These are phyloP conservation scores for Spironucleus salmonicida DNA, from an alignment of 208 protist genomes.

Conservation along the genomic window DNA sequence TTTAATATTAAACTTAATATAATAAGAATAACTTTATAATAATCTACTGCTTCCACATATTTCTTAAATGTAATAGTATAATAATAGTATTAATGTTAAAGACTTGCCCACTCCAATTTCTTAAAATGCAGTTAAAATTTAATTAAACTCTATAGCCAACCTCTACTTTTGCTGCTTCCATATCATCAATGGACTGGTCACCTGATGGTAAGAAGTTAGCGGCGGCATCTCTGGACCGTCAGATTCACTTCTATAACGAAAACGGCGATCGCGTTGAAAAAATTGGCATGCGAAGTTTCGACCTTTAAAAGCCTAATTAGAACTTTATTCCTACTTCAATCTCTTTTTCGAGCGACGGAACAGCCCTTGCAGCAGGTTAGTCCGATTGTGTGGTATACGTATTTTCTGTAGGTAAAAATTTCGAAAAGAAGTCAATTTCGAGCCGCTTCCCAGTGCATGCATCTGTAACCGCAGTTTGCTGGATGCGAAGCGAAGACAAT, in stretches of 20 bases:
- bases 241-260: background rate
- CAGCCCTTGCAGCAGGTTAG: background rate
- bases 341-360: background rate
- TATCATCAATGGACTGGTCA: background rate
- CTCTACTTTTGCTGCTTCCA: no score
- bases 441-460: background rate
- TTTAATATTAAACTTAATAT: no score
- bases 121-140: no score
- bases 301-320: background rate
- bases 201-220: background rate
- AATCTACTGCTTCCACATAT: no score
- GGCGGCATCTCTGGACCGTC: background rate
- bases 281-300: background rate
- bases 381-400: constrained; percentile 19
- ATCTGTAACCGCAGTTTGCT: background rate
- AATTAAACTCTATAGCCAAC: no score
- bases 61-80: no score
- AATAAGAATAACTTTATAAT: no score
- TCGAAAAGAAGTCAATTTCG: constrained; percentile 11
- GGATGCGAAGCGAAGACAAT: background rate
- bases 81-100: no score
- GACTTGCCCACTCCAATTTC: no score
- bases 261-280: background rate
- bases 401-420: background rate
- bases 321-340: background rate